Conservation (phyloP, 2,329 filamentous ascomycete genomes). For the Apiospora kogelbergensis region DNA sequence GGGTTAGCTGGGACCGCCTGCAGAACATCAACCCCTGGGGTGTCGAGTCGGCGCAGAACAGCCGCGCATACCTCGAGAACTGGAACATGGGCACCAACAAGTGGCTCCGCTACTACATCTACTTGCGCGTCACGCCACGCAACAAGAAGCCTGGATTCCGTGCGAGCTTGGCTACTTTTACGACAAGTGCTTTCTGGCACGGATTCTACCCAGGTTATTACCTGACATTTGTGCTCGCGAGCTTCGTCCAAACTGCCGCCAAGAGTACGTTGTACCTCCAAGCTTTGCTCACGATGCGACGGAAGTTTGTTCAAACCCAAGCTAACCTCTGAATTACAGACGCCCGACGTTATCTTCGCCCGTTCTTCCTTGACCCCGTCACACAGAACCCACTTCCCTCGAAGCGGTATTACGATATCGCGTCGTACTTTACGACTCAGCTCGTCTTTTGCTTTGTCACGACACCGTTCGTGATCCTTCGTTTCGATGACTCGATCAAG, state of each 20-base stretch:
- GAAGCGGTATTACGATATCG: slow-evolving; percentile 86
- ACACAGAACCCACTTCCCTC: slow-evolving; percentile 65
- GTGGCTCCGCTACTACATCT: slow-evolving; percentile 95
- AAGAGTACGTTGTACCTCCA: slow-evolving; percentile 71
- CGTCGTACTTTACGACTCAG: slow-evolving; percentile 75
- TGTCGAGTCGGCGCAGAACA: slow-evolving; percentile 90
- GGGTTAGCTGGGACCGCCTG: slow-evolving; percentile 83
- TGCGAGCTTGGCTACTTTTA: slow-evolving; percentile 90
- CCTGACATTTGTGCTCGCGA: slow-evolving; percentile 82
- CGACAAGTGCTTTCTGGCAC: slow-evolving; percentile 95
- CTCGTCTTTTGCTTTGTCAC: slow-evolving; percentile 80
- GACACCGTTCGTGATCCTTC: slow-evolving; percentile 82
- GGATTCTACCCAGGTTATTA: slow-evolving; percentile 98
- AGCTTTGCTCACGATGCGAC: slow-evolving; percentile 9
- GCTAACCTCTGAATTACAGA: slow-evolving; percentile 52
- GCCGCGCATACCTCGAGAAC: slow-evolving; percentile 82
- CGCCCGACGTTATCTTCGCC: slow-evolving; percentile 83
- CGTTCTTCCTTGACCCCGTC: slow-evolving; percentile 84
- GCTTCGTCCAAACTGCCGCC: slow-evolving; percentile 87
- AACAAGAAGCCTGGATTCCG: slow-evolving; percentile 96
- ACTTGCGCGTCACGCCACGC: slow-evolving; percentile 89
- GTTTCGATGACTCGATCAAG: slow-evolving; percentile 65
- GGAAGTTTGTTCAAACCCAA: not conserved
- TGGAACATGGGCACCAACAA: slow-evolving; percentile 99
- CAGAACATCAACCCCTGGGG: slow-evolving; percentile 85